These are phyloP conservation scores for Pterocarpus macrocarpus DNA, from an alignment of 306 rosid species.

Conservation along the genomic window DNA sequence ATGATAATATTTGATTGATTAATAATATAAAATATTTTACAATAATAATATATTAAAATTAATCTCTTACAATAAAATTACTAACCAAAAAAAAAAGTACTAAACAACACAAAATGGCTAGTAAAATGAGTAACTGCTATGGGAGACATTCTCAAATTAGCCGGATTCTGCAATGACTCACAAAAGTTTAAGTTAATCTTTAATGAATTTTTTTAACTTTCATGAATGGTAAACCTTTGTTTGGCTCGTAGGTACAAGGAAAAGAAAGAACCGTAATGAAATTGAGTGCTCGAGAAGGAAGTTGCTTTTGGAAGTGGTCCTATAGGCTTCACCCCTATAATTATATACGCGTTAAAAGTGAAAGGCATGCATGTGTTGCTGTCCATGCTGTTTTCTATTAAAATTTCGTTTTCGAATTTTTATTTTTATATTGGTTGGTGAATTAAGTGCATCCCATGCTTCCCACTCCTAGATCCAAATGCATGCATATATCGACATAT, in stretches of 20 bases:
- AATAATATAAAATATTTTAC: too few relatives aligned
- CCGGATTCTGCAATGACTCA: not conserved
- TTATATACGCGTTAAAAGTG: slow-evolving; percentile 52
- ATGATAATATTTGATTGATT: too few relatives aligned
- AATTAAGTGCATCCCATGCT: slow-evolving; percentile 19
- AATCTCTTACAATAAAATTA: too few relatives aligned
- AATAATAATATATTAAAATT: too few relatives aligned
- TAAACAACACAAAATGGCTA: not conserved
- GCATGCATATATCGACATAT: slow-evolving; percentile 9
- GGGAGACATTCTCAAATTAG: slow-evolving; percentile 20
- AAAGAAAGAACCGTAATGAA: slow-evolving; percentile 38
- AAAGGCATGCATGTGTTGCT: slow-evolving; percentile 50
- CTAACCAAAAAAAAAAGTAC: too few relatives aligned
- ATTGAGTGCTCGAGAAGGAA: slow-evolving; percentile 55
- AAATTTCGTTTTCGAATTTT: not conserved
- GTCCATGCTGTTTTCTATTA: slow-evolving; percentile 28
- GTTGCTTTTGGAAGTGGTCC: slow-evolving; percentile 52
- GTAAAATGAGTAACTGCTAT: not conserved
- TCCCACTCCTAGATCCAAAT: slow-evolving; percentile 25
- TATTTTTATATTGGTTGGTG: not conserved
- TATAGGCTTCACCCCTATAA: not conserved
- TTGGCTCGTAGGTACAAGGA: not conserved
- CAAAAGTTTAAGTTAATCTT: not conserved
- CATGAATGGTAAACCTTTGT: not conserved
- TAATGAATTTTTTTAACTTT: not conserved